Percentiles rank a stretch among this genome's conserved stretches.
Conservation (phyloP, 331 rosid species). For the Acacia concinna region DNA sequence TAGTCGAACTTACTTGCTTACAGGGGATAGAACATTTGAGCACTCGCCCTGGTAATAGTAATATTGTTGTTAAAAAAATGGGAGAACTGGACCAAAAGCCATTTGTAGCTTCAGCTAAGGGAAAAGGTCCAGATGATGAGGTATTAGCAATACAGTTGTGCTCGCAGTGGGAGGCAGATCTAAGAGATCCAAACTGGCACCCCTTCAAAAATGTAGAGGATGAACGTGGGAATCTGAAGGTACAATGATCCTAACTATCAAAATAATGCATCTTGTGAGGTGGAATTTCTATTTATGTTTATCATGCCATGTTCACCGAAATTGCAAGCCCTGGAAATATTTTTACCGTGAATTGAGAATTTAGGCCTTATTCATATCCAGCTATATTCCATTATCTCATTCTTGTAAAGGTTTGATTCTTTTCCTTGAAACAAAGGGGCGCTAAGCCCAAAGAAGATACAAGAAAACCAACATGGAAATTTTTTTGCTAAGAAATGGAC, state of each 20-base stretch:
- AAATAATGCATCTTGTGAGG: neutral
- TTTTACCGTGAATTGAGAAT: neutral
- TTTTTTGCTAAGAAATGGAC: neutral
- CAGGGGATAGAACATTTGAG: constrained; percentile 33
- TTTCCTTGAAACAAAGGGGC: neutral
- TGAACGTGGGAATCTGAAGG: constrained; percentile 36
- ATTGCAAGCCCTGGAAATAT: neutral
- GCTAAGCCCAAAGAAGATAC: neutral
- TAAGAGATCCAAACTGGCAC: constrained; percentile 72
- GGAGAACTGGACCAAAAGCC: constrained; percentile 69
- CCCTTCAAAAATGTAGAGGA: constrained; percentile 50
- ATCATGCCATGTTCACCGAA: neutral
- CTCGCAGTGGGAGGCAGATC: constrained; percentile 59
- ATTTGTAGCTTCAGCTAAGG: constrained; percentile 44
- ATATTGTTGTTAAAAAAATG: constrained; percentile 68
- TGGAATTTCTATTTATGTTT: neutral
- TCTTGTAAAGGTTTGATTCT: neutral
- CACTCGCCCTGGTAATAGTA: constrained; percentile 12
- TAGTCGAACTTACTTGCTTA: neutral
- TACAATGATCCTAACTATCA: constrained; percentile 12
- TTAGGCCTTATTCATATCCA: neutral
- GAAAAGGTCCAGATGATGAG: constrained; percentile 40
- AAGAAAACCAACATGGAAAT: neutral
- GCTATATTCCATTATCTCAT: neutral
- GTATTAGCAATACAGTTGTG: constrained; percentile 48